Evolutionary conservation across 441 rosid species (phyloP), one percentile per base, ranked within the genome.

Genomic region (Gossypium schwendimanii): DNA sequence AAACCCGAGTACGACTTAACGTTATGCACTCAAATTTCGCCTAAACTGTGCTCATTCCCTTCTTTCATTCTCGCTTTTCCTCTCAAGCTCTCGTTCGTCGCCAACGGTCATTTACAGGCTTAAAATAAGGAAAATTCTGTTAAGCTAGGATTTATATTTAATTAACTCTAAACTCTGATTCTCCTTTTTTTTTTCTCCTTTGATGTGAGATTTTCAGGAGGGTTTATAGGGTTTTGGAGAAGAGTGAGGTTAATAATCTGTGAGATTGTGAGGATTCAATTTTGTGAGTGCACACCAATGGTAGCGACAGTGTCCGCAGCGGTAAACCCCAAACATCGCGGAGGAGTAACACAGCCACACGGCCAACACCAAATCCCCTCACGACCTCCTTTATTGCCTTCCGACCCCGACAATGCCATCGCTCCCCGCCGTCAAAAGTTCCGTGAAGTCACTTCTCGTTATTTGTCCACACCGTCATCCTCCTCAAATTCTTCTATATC

Each of bases 391-490:
- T 77, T 90, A 55, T 49, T 85, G 53, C 91, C 88, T 20, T 87
- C 95, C 1, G 93, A 87, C 58, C 78, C 90, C 2, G 89, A 85
- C 84, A 88, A 88, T 86, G 93, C 81, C 10, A 75, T 79, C 66
- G 78, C 81, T 53, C 82, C 84, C 14, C 90, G 89, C 68, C 87
- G 87, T 0, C 89, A 86, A 9, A 90, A 84, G 70, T 74, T 86
- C 14, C 84, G 89, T 1, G 89, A 87, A 59, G 90, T 90, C 80
- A 80, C 84, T 54, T 93, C 97, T 59, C 94, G 94, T 2, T 87
- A 88, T 66, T 59, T 85, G 55, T 75, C 70, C 7, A 23, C 63
- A 12, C 57, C 88, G 0, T 74, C 88, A 0, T 77, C 89, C 6
- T 62, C 44, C 64, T 71, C 61, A 53, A 66, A 66, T 66, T 66